Conservation (phyloP, 2,329 filamentous ascomycete genomes). For the Neofusicoccum laricinum region DNA sequence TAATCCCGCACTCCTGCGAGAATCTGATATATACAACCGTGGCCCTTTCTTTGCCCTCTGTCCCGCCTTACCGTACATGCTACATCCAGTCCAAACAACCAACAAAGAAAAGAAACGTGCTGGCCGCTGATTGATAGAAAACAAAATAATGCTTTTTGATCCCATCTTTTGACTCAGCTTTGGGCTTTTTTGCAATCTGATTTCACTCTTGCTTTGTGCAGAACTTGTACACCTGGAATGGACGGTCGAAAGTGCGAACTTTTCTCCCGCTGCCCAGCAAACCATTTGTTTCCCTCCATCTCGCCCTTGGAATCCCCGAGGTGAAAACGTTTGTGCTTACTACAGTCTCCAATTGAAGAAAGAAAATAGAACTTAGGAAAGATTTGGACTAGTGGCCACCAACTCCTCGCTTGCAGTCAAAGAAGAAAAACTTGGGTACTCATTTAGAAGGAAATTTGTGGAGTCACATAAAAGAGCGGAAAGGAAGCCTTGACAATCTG, state of each 20-base stretch:
- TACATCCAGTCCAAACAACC: not conserved
- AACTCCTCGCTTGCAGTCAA: constrained; percentile 11
- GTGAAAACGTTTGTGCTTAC: not conserved
- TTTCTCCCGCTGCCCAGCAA: not conserved
- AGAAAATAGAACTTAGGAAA: not conserved
- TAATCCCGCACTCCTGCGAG: not conserved
- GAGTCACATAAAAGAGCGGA: not conserved
- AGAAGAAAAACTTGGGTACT: not conserved
- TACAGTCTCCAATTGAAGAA: not conserved
- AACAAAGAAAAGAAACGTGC: not conserved
- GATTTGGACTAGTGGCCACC: constrained; percentile 2
- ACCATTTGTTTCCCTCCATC: not conserved
- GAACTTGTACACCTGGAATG: constrained; percentile 5
- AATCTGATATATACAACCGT: not conserved
- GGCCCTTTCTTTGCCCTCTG: not conserved
- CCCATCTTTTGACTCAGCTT: not conserved
- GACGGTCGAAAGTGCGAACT: not conserved
- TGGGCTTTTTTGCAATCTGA: constrained; percentile 4
- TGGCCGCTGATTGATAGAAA: not conserved
- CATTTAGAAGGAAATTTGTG: not conserved
- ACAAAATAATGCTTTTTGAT: not conserved
- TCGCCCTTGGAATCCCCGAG: not conserved
- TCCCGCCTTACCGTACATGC: not conserved
- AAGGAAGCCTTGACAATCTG: constrained; percentile 7
- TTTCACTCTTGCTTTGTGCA: constrained; percentile 7